Conservation (phyloP, 2,329 filamentous ascomycete species). For the Dactylella cylindrospora region DNA sequence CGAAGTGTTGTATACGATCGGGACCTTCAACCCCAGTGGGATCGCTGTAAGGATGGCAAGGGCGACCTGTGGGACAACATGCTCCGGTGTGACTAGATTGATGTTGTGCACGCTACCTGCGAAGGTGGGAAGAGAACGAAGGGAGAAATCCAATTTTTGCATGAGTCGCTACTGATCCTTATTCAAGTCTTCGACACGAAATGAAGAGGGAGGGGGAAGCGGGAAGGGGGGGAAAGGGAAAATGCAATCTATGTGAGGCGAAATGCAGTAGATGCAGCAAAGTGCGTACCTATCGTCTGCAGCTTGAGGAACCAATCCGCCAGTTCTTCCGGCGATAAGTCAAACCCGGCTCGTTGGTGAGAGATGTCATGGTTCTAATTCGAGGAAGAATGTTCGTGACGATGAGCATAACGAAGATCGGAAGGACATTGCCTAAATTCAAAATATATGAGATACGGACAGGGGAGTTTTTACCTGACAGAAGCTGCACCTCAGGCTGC, state of each 20-base stretch:
- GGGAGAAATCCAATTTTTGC: no score
- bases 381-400: slow-evolving; percentile 58
- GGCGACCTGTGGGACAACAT: slow-evolving; percentile 80
- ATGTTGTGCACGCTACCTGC: slow-evolving; percentile 72
- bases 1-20: slow-evolving; percentile 83
- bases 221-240: no score
- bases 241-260: no score
- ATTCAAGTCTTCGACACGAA: no score
- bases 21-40: slow-evolving; percentile 68
- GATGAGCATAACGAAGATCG: background rate
- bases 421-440: slow-evolving; percentile 30
- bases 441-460: slow-evolving; percentile 20
- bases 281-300: slow-evolving; percentile 66
- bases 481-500: slow-evolving; percentile 72
- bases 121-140: no score
- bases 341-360: slow-evolving; percentile 77
- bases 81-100: slow-evolving; percentile 83
- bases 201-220: no score
- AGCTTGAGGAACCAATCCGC: slow-evolving; percentile 82
- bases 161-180: no score
- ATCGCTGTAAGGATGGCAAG: slow-evolving; percentile 73
- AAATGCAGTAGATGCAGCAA: no score
- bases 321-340: slow-evolving; percentile 74
- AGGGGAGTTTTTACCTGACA: slow-evolving; percentile 44
- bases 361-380: slow-evolving; percentile 76